Conservation (phyloP, 805 yeast genomes). For the Ogataea angusta region DNA sequence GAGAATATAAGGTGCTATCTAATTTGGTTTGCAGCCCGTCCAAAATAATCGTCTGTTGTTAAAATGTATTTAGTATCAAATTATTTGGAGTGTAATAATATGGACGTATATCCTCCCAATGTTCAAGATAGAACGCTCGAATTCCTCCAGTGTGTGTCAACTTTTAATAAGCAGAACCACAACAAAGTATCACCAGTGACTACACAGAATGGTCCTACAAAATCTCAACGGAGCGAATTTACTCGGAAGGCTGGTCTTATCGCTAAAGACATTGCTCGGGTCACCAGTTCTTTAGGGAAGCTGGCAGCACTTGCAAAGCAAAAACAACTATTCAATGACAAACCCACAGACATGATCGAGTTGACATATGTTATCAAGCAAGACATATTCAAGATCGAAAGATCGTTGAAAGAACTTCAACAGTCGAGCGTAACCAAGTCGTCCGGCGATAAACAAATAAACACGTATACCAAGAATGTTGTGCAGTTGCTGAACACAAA, state of each 20-base stretch:
- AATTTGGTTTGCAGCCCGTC: conserved; percentile 9
- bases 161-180: conserved; percentile 56
- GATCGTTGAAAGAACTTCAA: conserved; percentile 58
- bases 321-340: conserved; percentile 89
- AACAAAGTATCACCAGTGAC: conserved; percentile 27
- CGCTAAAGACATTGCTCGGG: conserved; percentile 84
- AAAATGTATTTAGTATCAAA: not conserved
- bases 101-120: conserved; percentile 30
- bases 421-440: conserved; percentile 39
- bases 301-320: conserved; percentile 80
- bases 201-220: conserved; percentile 19
- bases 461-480: conserved; percentile 78
- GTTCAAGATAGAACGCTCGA: conserved; percentile 86
- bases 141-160: conserved; percentile 85
- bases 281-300: conserved; percentile 75
- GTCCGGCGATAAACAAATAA: conserved; percentile 56
- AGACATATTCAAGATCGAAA: conserved; percentile 78
- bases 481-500: conserved; percentile 83
- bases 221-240: conserved; percentile 54
- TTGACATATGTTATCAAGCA: conserved; percentile 84
- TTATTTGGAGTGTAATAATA: conserved; percentile 2
- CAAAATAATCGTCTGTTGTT: conserved; percentile 3
- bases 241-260: conserved; percentile 70
- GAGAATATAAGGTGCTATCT: too few species aligned
- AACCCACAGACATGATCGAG: conserved; percentile 91